phyloP scores from a whole-genome alignment of 2,329 filamentous ascomycete species.

The Rutstroemia sp. region DNA sequence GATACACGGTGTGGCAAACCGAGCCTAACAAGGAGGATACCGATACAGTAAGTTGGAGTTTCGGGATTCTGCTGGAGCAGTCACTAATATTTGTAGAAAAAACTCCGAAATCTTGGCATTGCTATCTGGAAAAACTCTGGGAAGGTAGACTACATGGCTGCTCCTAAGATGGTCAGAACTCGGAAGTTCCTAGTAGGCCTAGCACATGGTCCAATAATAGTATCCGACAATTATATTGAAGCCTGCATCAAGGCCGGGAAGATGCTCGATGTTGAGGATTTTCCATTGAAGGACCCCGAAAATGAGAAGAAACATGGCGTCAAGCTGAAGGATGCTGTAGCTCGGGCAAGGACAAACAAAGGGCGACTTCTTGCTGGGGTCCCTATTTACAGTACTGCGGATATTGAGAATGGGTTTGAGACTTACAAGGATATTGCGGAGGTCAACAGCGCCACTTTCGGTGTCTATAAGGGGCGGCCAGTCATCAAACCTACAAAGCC shows the following conservation, averaged over 20 bases:
- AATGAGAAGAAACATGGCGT: slow-evolving; percentile 67
- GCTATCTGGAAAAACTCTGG: slow-evolving; percentile 68
- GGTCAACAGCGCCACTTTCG: slow-evolving; percentile 80
- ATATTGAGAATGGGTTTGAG: slow-evolving; percentile 72
- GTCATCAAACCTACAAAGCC: slow-evolving; percentile 56
- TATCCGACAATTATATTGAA: slow-evolving; percentile 74
- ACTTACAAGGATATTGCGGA: slow-evolving; percentile 81
- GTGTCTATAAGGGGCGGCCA: slow-evolving; percentile 54
- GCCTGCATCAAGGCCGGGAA: slow-evolving; percentile 63
- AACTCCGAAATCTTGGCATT: slow-evolving; percentile 77
- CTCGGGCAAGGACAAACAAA: slow-evolving; percentile 66
- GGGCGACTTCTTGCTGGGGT: slow-evolving; percentile 68
- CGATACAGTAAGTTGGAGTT: slow-evolving; percentile 59
- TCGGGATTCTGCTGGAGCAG: not conserved
- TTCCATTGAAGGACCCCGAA: slow-evolving; percentile 61
- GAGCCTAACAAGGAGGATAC: slow-evolving; percentile 66
- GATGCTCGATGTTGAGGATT: slow-evolving; percentile 56
- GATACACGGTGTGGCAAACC: slow-evolving; percentile 74
- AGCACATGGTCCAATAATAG: slow-evolving; percentile 69
- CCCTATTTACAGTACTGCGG: slow-evolving; percentile 76
- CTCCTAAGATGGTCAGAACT: slow-evolving; percentile 79
- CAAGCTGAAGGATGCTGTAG: slow-evolving; percentile 58
- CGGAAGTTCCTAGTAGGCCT: slow-evolving; percentile 89
- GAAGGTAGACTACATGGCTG: slow-evolving; percentile 78
- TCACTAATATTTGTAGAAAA: slow-evolving; percentile 48